Evolutionary conservation across 306 rosid genomes (phyloP).

Genomic region (Casuarina equisetifolia): DNA sequence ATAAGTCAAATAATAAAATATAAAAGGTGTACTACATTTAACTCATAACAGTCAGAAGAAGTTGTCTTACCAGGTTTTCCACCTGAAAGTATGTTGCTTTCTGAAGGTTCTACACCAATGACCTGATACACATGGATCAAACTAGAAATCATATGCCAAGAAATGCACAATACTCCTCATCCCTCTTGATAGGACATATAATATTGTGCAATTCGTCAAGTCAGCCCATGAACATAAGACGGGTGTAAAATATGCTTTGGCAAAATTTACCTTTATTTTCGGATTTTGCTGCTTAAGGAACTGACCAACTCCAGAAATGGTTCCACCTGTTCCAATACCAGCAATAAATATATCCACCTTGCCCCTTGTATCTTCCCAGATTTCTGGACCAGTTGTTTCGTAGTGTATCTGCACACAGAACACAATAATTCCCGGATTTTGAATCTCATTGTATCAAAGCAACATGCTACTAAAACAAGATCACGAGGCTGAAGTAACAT

Average conservation of each 20-base stretch:
- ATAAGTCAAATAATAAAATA: constrained; percentile 15
- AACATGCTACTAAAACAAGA: constrained; percentile 18
- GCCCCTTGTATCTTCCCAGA: constrained; percentile 98
- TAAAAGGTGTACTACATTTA: constrained; percentile 10
- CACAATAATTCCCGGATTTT: constrained; percentile 26
- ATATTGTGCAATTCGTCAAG: not conserved
- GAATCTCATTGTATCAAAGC: constrained; percentile 16
- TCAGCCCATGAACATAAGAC: constrained; percentile 7
- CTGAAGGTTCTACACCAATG: constrained; percentile 88
- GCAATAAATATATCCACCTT: constrained; percentile 92
- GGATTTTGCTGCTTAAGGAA: constrained; percentile 83
- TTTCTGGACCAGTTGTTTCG: constrained; percentile 99
- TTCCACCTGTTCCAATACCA: constrained; percentile 99
- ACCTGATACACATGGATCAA: constrained; percentile 47
- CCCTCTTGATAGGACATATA: constrained; percentile 14
- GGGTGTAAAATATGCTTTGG: constrained; percentile 2
- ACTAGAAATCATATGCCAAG: constrained; percentile 4
- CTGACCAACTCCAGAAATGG: constrained; percentile 83
- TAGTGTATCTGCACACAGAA: constrained; percentile 73
- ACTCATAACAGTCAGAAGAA: constrained; percentile 26
- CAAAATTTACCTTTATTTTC: constrained; percentile 62
- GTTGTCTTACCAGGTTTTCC: constrained; percentile 88
- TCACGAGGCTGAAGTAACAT: constrained; percentile 1
- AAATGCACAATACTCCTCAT: constrained; percentile 7
- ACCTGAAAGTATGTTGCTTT: constrained; percentile 93